Evolutionary conservation across 345 rosid species (phyloP).

Genomic region (Ceriops decandra): DNA sequence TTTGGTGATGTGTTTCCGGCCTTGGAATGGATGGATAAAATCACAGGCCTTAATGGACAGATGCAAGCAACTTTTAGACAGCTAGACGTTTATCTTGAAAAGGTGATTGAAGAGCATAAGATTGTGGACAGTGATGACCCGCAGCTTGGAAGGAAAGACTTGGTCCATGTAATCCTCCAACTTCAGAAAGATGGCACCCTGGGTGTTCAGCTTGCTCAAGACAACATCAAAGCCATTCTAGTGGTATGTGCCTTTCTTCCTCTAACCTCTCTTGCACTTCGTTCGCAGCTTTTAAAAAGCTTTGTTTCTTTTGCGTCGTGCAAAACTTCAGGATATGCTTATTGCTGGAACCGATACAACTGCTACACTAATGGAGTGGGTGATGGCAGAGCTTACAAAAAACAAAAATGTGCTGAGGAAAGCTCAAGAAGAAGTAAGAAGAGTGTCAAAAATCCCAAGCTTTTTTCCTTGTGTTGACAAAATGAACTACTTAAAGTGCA

Average conservation of each 20-base stretch:
- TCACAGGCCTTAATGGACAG: conserved; percentile 11
- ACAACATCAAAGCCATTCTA: conserved; percentile 20
- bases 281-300: neutral
- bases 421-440: conserved; percentile 27
- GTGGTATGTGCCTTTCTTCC: neutral
- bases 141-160: conserved; percentile 1
- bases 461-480: neutral
- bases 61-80: conserved; percentile 4
- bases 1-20: conserved; percentile 9
- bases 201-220: conserved; percentile 3
- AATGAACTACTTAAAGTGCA: conserved; percentile 14
- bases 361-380: conserved; percentile 25
- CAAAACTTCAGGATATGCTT: conserved; percentile 27
- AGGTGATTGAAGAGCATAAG: conserved; percentile 22
- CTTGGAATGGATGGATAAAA: conserved; percentile 19
- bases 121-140: neutral
- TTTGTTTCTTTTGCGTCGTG: neutral
- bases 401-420: conserved; percentile 9
- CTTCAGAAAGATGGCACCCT: conserved; percentile 4
- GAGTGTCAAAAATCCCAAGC: neutral
- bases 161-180: conserved; percentile 12
- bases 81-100: conserved; percentile 13
- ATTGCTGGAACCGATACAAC: conserved; percentile 29
- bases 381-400: conserved; percentile 22
- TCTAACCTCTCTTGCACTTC: neutral